phyloP scores from a whole-genome alignment of 2,329 filamentous ascomycete genomes.

The Madurella mycetomatis region DNA sequence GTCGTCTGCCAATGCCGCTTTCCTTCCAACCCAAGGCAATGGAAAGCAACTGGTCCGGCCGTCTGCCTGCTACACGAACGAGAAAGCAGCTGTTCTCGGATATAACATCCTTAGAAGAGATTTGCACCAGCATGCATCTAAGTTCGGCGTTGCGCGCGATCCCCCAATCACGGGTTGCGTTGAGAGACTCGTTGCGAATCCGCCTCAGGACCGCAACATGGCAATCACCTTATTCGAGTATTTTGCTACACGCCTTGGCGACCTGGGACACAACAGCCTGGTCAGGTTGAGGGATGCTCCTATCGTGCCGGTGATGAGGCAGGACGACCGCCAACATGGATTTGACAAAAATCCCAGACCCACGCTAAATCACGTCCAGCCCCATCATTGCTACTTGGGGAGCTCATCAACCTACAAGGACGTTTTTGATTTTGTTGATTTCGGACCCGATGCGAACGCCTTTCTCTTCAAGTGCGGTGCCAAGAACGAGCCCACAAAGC shows the following conservation, averaged over 20 bases:
- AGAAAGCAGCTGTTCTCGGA: slow-evolving; percentile 68
- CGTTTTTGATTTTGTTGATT: slow-evolving; percentile 97
- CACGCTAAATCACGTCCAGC: slow-evolving; percentile 55
- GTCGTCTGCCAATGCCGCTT: slow-evolving; percentile 49
- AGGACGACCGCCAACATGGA: slow-evolving; percentile 29
- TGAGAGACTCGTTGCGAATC: slow-evolving; percentile 64
- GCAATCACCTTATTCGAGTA: slow-evolving; percentile 77
- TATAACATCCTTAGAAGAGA: slow-evolving; percentile 74
- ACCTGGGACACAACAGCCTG: slow-evolving; percentile 61
- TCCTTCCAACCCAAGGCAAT: slow-evolving; percentile 71
- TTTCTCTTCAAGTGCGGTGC: slow-evolving; percentile 87
- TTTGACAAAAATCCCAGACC: slow-evolving; percentile 39
- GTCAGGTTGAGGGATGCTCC: slow-evolving; percentile 57
- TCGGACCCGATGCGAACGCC: slow-evolving; percentile 78
- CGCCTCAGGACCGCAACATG: slow-evolving; percentile 61
- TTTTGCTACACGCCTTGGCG: slow-evolving; percentile 70
- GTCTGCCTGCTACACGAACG: slow-evolving; percentile 76
- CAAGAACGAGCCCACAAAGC: slow-evolving; percentile 82
- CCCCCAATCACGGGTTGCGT: slow-evolving; percentile 76
- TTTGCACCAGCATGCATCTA: slow-evolving; percentile 72
- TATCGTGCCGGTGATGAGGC: slow-evolving; percentile 64
- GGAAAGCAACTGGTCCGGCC: slow-evolving; percentile 64
- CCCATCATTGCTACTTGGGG: slow-evolving; percentile 76
- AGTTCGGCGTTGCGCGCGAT: slow-evolving; percentile 81
- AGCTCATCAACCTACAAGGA: slow-evolving; percentile 66